Percentiles rank a stretch among this genome's conserved stretches.
Conservation (phyloP, 352 stramenopile genomes). For the Pilasporangium apinafurcum region DNA sequence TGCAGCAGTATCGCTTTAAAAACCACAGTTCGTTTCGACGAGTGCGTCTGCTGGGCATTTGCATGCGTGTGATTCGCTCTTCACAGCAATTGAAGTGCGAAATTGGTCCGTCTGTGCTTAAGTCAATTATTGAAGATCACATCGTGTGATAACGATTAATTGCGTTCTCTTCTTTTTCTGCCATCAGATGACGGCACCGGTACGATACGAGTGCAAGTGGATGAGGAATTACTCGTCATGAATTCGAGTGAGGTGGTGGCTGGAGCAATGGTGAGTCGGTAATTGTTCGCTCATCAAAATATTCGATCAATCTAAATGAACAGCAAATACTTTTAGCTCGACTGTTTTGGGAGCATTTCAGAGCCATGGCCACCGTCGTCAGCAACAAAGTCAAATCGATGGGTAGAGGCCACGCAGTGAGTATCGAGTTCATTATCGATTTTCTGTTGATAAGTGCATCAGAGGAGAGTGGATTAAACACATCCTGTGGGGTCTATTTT, state of each 20-base stretch:
- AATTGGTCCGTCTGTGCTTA: slow-evolving; percentile 14
- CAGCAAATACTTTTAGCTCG: too few relatives aligned
- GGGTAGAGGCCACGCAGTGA: slow-evolving; percentile 29
- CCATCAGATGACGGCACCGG: slow-evolving; percentile 45
- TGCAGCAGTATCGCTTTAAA: slow-evolving; percentile 11
- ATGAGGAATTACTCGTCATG: background rate
- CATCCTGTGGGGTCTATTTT: background rate
- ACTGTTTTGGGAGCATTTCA: slow-evolving; percentile 24
- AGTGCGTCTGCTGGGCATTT: slow-evolving; percentile 27
- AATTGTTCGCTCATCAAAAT: too few relatives aligned
- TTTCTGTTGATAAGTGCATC: background rate
- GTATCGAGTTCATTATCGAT: background rate
- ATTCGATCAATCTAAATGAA: too few relatives aligned
- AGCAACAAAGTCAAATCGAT: slow-evolving; percentile 10
- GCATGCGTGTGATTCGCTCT: slow-evolving; percentile 3
- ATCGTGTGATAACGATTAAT: too few relatives aligned
- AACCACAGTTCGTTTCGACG: slow-evolving; percentile 5
- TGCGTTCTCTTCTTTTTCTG: too few relatives aligned
- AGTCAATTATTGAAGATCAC: slow-evolving; percentile 1
- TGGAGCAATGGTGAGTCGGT: slow-evolving; percentile 20
- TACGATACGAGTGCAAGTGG: slow-evolving; percentile 15
- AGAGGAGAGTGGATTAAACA: background rate
- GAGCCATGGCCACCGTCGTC: slow-evolving; percentile 14
- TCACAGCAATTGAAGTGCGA: slow-evolving; percentile 14
- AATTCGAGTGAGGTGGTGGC: slow-evolving; percentile 8